A percentile compares a stretch with the other conserved stretches of the same genome.
Evolutionary conservation across 1,284 basidiomycete genomes (phyloP).

Genomic region (Papiliotrema flavescens): DNA sequence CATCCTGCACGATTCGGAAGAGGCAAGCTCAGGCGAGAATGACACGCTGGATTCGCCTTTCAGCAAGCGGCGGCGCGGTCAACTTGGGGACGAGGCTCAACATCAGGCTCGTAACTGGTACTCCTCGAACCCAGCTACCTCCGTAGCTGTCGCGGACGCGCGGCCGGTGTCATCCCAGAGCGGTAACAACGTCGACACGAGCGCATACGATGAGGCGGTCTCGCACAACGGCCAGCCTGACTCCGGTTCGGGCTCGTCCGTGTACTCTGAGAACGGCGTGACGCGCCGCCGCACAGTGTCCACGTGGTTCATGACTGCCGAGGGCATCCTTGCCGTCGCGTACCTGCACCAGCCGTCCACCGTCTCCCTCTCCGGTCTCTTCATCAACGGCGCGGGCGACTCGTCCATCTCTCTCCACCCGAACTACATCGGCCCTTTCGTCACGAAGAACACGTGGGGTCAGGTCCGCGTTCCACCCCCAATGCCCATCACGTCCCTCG

Average conservation of each 20-base stretch:
- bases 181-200: no score
- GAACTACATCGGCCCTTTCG: conserved; percentile 44
- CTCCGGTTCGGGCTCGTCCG: background rate
- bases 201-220: no score
- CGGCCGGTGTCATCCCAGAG: no score
- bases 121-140: no score
- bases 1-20: conserved; percentile 33
- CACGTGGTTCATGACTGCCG: conserved; percentile 37
- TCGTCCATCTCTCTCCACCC: conserved; percentile 39
- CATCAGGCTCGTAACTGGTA: no score
- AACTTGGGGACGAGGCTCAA: no score
- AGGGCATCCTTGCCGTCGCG: conserved; percentile 37
- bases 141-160: no score
- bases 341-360: conserved; percentile 41
- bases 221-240: background rate
- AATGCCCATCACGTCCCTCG: conserved; percentile 4
- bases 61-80: background rate
- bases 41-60: conserved; percentile 10
- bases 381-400: conserved; percentile 33
- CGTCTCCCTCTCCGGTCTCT: conserved; percentile 27
- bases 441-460: conserved; percentile 38
- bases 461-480: conserved; percentile 27
- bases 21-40: conserved; percentile 8
- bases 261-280: background rate
- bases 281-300: conserved; percentile 14